Conservation (phyloP, 1,139 yeast genomes). For the Diutina sp. region DNA sequence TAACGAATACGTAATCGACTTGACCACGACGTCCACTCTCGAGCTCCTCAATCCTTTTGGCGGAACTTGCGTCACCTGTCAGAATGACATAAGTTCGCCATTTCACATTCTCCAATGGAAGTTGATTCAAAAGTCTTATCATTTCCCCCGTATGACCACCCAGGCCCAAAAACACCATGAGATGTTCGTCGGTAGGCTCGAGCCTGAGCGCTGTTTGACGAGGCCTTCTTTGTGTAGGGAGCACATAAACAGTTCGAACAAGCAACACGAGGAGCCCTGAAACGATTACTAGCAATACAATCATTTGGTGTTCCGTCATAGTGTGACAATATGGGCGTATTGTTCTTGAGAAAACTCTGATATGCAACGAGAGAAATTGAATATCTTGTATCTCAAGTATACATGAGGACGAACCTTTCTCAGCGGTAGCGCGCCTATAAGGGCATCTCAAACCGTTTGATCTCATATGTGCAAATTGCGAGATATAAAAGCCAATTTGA, state of each 20-base stretch:
- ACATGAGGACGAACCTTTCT: no score
- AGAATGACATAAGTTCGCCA: constrained; percentile 34
- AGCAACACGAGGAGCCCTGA: background rate
- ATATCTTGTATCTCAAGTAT: no score
- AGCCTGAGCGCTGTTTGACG: background rate
- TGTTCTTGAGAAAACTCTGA: no score
- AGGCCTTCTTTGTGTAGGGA: background rate
- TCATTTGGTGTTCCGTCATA: background rate
- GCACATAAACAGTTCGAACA: background rate
- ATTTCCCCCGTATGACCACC: constrained; percentile 97
- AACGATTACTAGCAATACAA: background rate
- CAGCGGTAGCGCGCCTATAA: background rate
- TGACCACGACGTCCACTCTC: constrained; percentile 8
- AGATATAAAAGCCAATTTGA: background rate
- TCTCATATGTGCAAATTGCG: background rate
- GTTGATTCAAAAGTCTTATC: constrained; percentile 46
- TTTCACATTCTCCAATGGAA: constrained; percentile 12
- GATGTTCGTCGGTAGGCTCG: constrained; percentile 4
- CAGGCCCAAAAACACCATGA: constrained; percentile 59
- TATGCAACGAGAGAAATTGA: no score
- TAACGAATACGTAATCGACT: constrained; percentile 22
- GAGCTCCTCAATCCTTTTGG: constrained; percentile 31
- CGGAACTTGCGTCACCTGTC: constrained; percentile 50
- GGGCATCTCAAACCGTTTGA: background rate
- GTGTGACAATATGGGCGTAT: background rate